Base-by-base conservation (phyloP, 768 basidiomycete genomes). In the Rhodotorula sphaerocarpa region DNA sequence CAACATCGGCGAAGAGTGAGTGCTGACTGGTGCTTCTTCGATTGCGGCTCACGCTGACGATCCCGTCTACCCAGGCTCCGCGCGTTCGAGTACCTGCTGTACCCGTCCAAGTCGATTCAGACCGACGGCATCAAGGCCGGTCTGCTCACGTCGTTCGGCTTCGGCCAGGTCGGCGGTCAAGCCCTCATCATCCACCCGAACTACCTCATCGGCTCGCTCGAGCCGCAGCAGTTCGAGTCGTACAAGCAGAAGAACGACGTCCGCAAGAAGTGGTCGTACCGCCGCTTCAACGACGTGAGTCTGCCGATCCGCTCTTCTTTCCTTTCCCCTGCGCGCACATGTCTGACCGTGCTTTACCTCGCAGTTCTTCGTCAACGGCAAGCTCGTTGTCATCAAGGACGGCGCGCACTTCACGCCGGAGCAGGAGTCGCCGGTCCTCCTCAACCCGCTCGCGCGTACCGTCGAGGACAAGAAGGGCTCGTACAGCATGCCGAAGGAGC, bases 101-200 rank as follows among this genome's bases (percentile, higher is more conserved):
- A 95, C 86, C 95, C 93, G 11, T 99, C 95, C 28, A 91, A 86
- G 78, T 82, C 92, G 7, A 90, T 99, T 70, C 83, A 90, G 73
- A 96, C 93, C 7, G 92, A 96, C 70, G 74, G 74, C 31, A 69
- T 75, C 71, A 73, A 72, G 66, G 70, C 70, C 39, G 68, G 54
- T 52, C 51, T 69, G 30, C 67, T 89, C 84, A 91, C 90, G 1
- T 91, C 89, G 20, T 93, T 93, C 77, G 93, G 95, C 67, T 97
- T 97, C 79, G 92, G 95, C 71, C 95, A 96, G 82, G 93, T 96
- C 57, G 95, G 95, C 56, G 95, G 95, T 57, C 87, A 84, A 59
- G 87, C 85, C 47, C 81, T 92, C 67, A 79, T 96, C 71, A 74
- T 97, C 53, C 86, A 97, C 75, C 92, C 95, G 65, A 86, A 89